These are phyloP conservation scores for Basipetospora sp. DNA, from an alignment of 2,329 filamentous ascomycete genomes.

Conservation along the genomic window DNA sequence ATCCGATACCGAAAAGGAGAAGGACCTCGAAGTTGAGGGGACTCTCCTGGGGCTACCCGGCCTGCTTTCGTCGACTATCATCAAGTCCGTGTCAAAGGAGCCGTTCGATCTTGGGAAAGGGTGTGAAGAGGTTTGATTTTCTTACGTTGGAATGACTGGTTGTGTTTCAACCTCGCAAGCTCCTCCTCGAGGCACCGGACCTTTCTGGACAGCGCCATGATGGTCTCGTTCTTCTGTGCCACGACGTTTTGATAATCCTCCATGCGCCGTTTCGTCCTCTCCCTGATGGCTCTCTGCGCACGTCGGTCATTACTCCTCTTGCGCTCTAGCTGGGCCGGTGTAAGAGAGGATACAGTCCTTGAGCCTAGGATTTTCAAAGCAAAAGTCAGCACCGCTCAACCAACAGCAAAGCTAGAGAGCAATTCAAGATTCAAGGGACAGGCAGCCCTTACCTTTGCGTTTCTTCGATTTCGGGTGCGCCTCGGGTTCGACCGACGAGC, in stretches of 20 bases:
- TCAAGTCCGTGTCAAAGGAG: too few relatives aligned
- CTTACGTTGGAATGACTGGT: constrained; percentile 1
- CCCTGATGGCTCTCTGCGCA: constrained; percentile 74
- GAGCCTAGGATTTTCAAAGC: constrained; percentile 20
- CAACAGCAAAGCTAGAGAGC: too few relatives aligned
- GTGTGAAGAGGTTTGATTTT: neutral
- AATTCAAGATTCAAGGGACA: too few relatives aligned
- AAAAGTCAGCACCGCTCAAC: neutral
- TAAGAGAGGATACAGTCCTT: constrained; percentile 73
- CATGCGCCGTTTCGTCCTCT: constrained; percentile 75
- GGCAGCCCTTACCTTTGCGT: constrained; percentile 25
- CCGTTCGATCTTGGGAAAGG: neutral
- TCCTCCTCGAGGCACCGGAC: constrained; percentile 47
- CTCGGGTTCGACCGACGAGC: constrained; percentile 24
- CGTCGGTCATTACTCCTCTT: constrained; percentile 87
- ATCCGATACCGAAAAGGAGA: too few relatives aligned
- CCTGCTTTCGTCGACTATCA: too few relatives aligned
- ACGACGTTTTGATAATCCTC: constrained; percentile 26
- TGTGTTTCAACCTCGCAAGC: constrained; percentile 52
- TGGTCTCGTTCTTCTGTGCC: constrained; percentile 2
- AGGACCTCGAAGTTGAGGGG: too few relatives aligned
- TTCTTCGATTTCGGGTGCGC: constrained; percentile 24
- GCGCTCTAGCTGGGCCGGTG: constrained; percentile 72
- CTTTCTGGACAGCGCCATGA: neutral
- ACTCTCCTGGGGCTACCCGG: too few relatives aligned